Base-by-base conservation (phyloP, 2,329 filamentous ascomycete species). In the Chaetothyriales sp. region DNA sequence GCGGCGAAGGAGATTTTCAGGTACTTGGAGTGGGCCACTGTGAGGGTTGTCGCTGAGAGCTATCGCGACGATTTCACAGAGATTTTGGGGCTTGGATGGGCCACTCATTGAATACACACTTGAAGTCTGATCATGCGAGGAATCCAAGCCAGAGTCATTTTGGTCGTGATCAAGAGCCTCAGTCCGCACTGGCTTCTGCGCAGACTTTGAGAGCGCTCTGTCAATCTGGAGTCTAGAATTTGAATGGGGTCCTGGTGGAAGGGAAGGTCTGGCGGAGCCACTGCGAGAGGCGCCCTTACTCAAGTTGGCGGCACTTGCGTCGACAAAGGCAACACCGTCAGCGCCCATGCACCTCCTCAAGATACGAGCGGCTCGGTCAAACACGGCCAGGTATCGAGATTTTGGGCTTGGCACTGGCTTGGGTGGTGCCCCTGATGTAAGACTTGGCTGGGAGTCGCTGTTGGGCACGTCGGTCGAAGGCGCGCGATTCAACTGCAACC, bases 281-380 rank as follows among this genome's bases (percentile, higher is more conserved):
- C 28, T 18, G 8, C 28, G 10, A 20, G 45, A n/a, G 47, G 33
- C 18, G 6, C 45, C 28, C 48, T 22, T 44, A 40, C 51, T 57
- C 15, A 58, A 46, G 29, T 58, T 56, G 10, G 57, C 51, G 18
- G 53, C 46, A 45, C 57, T 57, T 22, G 57, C 56, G 48, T 61
- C 56, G 15, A 69, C 60, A 7, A 69, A 67, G 1, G 66, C 63
- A 2, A 62, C 60, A 0, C 71, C 71, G 15, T 70, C 68, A 0
- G 69, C 64, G 13, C 70, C 67, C 3, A 75, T 60, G 0, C 70
- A 67, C 28, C 73, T 63, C 1, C 68, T 60, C 6, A 76, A 64
- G 1, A 75, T 63, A 19, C 67, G 67, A 10, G 73, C 69, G 8
- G 73, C 74, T 19, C 69, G 71, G 0, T 67, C 67, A 47, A 74